A percentile compares a stretch with the other conserved stretches of the same genome.
Conservation (phyloP, 768 basidiomycete species). For the Pleurotus eryngii region DNA sequence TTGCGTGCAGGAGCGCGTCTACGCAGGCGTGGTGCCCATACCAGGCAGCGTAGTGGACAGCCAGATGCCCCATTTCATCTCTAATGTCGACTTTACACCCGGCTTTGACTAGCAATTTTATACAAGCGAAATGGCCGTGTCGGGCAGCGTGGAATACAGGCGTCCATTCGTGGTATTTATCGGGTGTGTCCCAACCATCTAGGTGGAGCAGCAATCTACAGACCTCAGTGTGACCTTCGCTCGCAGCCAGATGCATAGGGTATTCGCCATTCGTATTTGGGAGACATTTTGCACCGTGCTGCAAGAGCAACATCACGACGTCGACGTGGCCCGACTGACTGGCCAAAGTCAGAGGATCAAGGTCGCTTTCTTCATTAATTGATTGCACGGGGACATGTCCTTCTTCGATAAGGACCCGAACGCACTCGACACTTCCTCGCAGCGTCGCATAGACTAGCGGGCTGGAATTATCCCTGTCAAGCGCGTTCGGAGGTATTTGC, state of each 20-base stretch:
- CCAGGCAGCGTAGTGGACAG: constrained; percentile 96
- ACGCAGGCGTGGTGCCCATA: constrained; percentile 80
- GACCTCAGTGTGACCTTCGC: constrained; percentile 85
- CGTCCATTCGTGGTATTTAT: constrained; percentile 99
- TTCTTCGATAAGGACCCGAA: constrained; percentile 74
- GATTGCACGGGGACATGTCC: constrained; percentile 66
- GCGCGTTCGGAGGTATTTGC: constrained; percentile 57
- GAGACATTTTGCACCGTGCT: constrained; percentile 71
- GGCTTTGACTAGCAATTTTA: constrained; percentile 75
- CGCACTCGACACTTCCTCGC: constrained; percentile 79
- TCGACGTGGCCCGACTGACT: constrained; percentile 86
- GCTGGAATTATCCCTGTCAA: constrained; percentile 92
- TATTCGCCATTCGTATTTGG: constrained; percentile 96
- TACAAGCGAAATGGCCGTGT: constrained; percentile 73
- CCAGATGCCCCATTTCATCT: constrained; percentile 83
- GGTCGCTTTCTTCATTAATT: constrained; percentile 55
- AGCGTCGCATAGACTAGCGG: constrained; percentile 93
- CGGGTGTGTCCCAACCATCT: constrained; percentile 80
- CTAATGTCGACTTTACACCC: constrained; percentile 70
- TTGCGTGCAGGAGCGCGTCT: constrained; percentile 50
- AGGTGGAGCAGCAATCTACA: constrained; percentile 72
- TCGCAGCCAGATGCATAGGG: constrained; percentile 93
- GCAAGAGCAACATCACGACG: constrained; percentile 73
- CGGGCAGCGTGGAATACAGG: constrained; percentile 94
- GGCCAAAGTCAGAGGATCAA: constrained; percentile 86